Percentiles rank a stretch among this genome's conserved stretches.
Evolutionary conservation across 1,284 basidiomycete species (phyloP).

Genomic region (Wolfiporia cocos): DNA sequence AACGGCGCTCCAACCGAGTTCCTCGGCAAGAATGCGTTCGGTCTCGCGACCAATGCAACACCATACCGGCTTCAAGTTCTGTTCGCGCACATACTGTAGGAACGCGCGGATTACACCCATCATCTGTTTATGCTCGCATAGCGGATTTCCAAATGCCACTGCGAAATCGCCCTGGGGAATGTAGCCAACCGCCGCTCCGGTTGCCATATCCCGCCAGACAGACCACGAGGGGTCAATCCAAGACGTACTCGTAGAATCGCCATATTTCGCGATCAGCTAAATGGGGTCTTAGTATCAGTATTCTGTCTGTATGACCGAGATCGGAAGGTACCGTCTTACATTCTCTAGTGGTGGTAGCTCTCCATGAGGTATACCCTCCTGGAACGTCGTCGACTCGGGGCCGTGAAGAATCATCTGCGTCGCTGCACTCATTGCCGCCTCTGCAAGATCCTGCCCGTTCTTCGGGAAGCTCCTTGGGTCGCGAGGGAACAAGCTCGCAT

Average conservation of each 20-base stretch:
- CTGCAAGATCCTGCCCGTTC: slow-evolving; percentile 21
- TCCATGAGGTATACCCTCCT: slow-evolving; percentile 18
- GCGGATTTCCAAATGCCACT: slow-evolving; percentile 42
- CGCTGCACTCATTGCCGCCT: slow-evolving; percentile 22
- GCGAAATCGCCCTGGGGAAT: slow-evolving; percentile 30
- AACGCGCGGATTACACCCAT: slow-evolving; percentile 36
- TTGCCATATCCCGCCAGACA: slow-evolving; percentile 41
- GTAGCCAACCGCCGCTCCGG: slow-evolving; percentile 44
- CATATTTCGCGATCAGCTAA: slow-evolving; percentile 46
- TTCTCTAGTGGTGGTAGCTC: slow-evolving; percentile 30
- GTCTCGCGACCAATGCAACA: slow-evolving; percentile 38
- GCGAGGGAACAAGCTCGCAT: slow-evolving; percentile 60
- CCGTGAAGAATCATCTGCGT: slow-evolving; percentile 25
- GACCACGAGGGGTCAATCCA: slow-evolving; percentile 51
- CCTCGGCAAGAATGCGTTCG: slow-evolving; percentile 40
- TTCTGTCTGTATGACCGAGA: no score
- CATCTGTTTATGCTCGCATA: slow-evolving; percentile 39
- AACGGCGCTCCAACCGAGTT: slow-evolving; percentile 44
- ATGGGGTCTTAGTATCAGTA: no score
- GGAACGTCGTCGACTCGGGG: slow-evolving; percentile 25
- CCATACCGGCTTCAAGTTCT: slow-evolving; percentile 46
- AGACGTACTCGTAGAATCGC: slow-evolving; percentile 49
- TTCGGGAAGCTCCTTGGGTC: slow-evolving; percentile 44
- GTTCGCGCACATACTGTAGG: slow-evolving; percentile 30
- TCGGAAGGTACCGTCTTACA: no score